Evolutionary conservation across 306 rosid genomes (phyloP).

Genomic region (Spatholobus suberectus): DNA sequence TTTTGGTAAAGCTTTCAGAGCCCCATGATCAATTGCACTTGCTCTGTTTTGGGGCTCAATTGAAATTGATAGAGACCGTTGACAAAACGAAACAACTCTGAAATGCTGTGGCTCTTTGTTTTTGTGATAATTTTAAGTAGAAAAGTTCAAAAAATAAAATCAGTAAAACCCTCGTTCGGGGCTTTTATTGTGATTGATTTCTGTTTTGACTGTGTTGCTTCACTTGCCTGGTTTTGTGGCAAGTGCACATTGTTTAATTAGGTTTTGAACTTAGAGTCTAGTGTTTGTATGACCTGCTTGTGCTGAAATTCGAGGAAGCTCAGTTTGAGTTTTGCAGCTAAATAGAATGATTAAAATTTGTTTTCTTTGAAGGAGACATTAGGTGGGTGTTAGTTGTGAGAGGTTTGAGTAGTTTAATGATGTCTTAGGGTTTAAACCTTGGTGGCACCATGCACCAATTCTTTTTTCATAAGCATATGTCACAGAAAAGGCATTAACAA

Average conservation of each 20-base stretch:
- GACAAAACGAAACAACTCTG: background rate
- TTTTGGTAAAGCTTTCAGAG: conserved; percentile 4
- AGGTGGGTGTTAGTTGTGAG: background rate
- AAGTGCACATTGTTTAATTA: background rate
- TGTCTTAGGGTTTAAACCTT: conserved; percentile 4
- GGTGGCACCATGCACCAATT: background rate
- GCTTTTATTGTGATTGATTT: conserved; percentile 1
- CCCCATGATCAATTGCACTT: background rate
- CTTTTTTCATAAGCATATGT: background rate
- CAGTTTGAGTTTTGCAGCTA: conserved; percentile 5
- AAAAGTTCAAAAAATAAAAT: background rate
- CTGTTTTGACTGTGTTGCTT: background rate
- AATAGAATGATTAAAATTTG: conserved; percentile 5
- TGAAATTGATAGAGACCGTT: background rate
- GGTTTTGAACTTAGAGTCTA: conserved; percentile 6
- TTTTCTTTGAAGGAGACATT: conserved; percentile 9
- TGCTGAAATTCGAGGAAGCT: background rate
- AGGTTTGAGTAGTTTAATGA: background rate
- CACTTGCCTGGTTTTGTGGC: background rate
- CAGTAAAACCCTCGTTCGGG: background rate
- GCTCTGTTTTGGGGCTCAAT: conserved; percentile 9
- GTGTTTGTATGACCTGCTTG: conserved; percentile 18
- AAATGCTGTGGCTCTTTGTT: background rate
- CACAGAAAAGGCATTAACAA: conserved; percentile 14
- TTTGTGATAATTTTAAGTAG: background rate